Percentiles rank a stretch among this genome's conserved stretches.
These are phyloP conservation scores for Paracorniculantispora psalliotae DNA, from an alignment of 2,329 filamentous ascomycete species.

Conservation along the genomic window DNA sequence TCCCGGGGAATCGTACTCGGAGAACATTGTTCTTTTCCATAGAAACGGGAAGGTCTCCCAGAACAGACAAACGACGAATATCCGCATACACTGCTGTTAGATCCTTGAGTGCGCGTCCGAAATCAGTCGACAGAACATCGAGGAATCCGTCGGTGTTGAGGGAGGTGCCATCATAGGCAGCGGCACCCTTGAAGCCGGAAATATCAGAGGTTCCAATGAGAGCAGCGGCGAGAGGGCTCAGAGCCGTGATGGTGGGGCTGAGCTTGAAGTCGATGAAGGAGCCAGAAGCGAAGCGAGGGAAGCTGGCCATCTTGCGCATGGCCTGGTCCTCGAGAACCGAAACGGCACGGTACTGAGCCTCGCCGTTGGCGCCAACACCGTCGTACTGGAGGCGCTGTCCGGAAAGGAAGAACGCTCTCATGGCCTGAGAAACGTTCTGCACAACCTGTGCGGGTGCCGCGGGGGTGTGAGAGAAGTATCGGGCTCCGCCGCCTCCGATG, in stretches of 20 bases:
- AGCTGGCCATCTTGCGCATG: constrained; percentile 58
- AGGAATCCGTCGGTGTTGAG: constrained; percentile 81
- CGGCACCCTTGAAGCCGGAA: constrained; percentile 38
- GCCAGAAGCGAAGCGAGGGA: constrained; percentile 57
- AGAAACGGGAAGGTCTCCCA: constrained; percentile 80
- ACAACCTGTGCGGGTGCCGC: constrained; percentile 84
- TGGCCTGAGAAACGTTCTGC: constrained; percentile 89
- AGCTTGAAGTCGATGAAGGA: constrained; percentile 85
- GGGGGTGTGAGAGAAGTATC: constrained; percentile 88
- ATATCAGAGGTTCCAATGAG: constrained; percentile 42
- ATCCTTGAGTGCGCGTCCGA: constrained; percentile 80
- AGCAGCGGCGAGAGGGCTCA: constrained; percentile 63
- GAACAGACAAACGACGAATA: constrained; percentile 65
- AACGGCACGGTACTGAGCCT: constrained; percentile 76
- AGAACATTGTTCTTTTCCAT: constrained; percentile 64
- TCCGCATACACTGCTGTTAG: constrained; percentile 75
- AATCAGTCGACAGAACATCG: constrained; percentile 80
- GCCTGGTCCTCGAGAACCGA: constrained; percentile 69
- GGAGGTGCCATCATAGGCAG: constrained; percentile 46
- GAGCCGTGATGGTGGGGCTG: constrained; percentile 82
- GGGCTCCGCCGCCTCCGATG: constrained; percentile 66
- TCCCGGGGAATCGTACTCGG: constrained; percentile 84
- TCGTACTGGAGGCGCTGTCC: constrained; percentile 86
- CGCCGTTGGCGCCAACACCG: constrained; percentile 66
- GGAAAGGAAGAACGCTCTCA: constrained; percentile 87